Percentiles rank a stretch among this genome's conserved stretches.
phyloP scores from a whole-genome alignment of 1,284 basidiomycete species.

The Heterobasidion occidentale region DNA sequence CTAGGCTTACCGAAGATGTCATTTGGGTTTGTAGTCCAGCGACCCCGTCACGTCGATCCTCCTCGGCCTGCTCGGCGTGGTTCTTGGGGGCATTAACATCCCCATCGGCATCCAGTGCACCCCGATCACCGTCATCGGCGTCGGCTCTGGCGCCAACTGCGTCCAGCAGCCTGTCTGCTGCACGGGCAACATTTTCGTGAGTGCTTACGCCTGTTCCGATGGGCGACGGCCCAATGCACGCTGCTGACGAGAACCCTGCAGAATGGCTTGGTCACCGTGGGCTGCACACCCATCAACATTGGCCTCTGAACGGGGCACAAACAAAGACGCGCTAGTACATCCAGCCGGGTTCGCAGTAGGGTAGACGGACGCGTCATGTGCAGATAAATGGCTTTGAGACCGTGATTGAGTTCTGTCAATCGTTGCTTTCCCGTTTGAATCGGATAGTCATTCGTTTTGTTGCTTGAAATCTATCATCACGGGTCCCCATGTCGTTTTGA shows the following conservation, averaged over 20 bases:
- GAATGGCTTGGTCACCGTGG: constrained; percentile 29
- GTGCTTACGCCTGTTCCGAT: neutral
- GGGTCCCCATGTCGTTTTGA: no score
- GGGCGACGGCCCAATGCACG: neutral
- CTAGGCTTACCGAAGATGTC: neutral
- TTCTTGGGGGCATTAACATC: constrained; percentile 12
- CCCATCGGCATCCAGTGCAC: constrained; percentile 18
- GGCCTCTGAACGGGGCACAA: constrained; percentile 14
- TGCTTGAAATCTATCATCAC: no score
- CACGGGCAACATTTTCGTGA: constrained; percentile 19
- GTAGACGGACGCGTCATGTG: no score
- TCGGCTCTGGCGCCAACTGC: constrained; percentile 13
- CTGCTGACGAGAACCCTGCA: constrained; percentile 6
- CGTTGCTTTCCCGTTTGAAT: no score
- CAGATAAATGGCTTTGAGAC: no score
- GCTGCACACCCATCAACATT: constrained; percentile 30
- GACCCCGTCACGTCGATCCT: constrained; percentile 3
- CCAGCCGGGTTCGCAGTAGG: no score
- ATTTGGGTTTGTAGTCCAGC: neutral
- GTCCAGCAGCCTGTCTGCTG: constrained; percentile 19
- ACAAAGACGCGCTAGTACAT: no score
- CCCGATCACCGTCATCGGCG: constrained; percentile 14
- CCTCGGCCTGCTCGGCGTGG: constrained; percentile 15
- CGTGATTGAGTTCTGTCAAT: no score
- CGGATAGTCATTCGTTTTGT: no score